These are phyloP conservation scores for Agapanthus africanus DNA, from an alignment of 106 monocot species.

Conservation along the genomic window DNA sequence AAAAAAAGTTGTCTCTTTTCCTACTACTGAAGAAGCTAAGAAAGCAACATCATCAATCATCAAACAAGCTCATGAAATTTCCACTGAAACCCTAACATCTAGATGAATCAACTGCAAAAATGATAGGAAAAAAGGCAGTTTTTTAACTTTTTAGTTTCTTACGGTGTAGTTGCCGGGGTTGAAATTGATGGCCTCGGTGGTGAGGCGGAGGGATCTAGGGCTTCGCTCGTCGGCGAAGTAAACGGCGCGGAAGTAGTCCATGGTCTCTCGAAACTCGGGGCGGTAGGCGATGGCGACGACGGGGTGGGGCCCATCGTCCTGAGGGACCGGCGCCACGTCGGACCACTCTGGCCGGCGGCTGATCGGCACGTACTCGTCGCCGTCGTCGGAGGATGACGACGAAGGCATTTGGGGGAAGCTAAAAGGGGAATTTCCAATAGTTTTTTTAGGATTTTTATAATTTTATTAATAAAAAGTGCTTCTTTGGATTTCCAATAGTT, in stretches of 20 bases:
- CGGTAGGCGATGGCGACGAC: conserved; percentile 82
- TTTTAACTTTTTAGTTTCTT: too few species aligned
- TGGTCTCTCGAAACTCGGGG: conserved; percentile 78
- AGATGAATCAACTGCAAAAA: not conserved
- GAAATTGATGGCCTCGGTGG: conserved; percentile 54
- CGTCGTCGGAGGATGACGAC: conserved; percentile 26
- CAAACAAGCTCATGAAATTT: too few species aligned
- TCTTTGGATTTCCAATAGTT: too few species aligned
- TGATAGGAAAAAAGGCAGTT: not conserved
- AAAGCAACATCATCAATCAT: too few species aligned
- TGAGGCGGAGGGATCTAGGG: conserved; percentile 59
- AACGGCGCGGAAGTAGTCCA: conserved; percentile 98
- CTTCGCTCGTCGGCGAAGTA: conserved; percentile 71
- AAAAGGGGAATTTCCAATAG: too few species aligned
- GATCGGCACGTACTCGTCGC: conserved; percentile 41
- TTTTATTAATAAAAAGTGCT: too few species aligned
- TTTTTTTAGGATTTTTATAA: too few species aligned
- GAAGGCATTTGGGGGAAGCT: too few species aligned
- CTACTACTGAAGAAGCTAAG: too few species aligned
- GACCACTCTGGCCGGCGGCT: conserved; percentile 66
- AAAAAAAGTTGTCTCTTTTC: too few species aligned
- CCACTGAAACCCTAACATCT: too few species aligned
- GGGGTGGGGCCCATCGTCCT: conserved; percentile 89
- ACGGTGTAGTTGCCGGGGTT: conserved; percentile 98
- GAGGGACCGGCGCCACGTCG: conserved; percentile 79